phyloP scores from a whole-genome alignment of 495 filamentous ascomycete species.

The Pseudomonodictys pantanalensis region DNA sequence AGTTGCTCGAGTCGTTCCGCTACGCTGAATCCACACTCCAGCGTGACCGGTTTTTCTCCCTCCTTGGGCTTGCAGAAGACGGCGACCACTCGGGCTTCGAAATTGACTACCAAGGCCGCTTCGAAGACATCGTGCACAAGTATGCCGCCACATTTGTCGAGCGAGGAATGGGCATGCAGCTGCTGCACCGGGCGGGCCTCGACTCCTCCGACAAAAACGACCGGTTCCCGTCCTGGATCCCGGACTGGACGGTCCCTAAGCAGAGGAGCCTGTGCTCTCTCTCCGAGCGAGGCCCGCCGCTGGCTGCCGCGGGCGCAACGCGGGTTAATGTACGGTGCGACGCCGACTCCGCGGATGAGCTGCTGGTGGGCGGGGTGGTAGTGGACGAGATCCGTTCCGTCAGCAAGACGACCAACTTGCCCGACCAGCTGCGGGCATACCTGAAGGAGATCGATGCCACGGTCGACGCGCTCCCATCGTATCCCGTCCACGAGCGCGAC shows the following conservation, averaged over 20 bases:
- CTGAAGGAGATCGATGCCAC: neutral
- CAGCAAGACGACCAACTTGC: neutral
- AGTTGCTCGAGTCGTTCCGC: neutral
- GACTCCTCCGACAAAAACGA: neutral
- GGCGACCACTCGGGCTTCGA: neutral
- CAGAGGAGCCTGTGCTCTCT: neutral
- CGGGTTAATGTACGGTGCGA: neutral
- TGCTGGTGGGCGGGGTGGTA: neutral
- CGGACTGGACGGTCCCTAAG: slow-evolving; percentile 2
- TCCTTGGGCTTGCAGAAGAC: slow-evolving; percentile 3
- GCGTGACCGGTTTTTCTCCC: slow-evolving; percentile 3
- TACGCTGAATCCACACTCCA: slow-evolving; percentile 1
- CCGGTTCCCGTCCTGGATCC: slow-evolving; percentile 10
- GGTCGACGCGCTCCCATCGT: neutral
- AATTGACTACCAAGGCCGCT: neutral
- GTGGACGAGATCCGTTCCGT: neutral
- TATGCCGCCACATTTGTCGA: neutral
- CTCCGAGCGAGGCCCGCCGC: neutral
- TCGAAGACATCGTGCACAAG: neutral
- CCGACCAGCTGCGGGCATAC: neutral
- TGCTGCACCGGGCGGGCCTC: slow-evolving; percentile 7
- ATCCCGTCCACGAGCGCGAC: neutral
- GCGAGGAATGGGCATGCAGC: neutral
- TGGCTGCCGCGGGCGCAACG: neutral
- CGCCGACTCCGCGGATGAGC: neutral